Evolutionary conservation across 2,329 filamentous ascomycete genomes (phyloP), one percentile per base, ranked within the genome.

Genomic region (Pseudocercospora fuligena): DNA sequence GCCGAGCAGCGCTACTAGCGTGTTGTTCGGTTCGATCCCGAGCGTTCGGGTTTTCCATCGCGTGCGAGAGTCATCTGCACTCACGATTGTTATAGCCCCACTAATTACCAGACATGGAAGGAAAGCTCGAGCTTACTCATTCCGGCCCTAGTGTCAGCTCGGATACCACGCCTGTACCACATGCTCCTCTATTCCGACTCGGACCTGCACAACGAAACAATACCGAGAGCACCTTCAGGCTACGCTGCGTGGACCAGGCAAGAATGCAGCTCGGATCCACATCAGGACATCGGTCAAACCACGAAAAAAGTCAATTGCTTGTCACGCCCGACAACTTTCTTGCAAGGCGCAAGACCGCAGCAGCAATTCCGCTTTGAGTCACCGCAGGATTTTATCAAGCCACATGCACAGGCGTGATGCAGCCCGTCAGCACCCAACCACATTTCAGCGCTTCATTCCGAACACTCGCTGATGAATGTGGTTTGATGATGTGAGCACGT

Each of bases 371-470:
- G 36, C 23, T 60, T 29, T 60, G 57, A 46, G 33, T 60, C 57
- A 60, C 57, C 57, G 57, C 57, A 60, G 57, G 57, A 46, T 25
- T 25, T 25, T 7, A 43, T 36, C 56, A 54, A 54, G 51, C 51
- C 51, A 54, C 51, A n/a, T 43, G 49, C 49, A 23, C n/a, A 54
- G 49, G 51, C 51, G 14, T 25, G n/a, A 25, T 43, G 40, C 56
- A 23, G 21, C 36, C 21, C 57, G 57, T 47, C 23, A 29, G 23
- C 57, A 43, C 21, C 56, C 57, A 60, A 60, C 40, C 33, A 43
- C 19, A 25, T 46, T 43, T 29, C 27, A 46, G 21, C 33, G 57
- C 14, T 12, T n/a, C 36, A 27, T 7, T 16, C 57, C 57, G 36
- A 43, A 23, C 23, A 60, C 31, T 27, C 33, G 33, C 33, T 43